Evolutionary conservation across 2,329 filamentous ascomycete species (phyloP).

Genomic region (Colletotrichum camelliae): DNA sequence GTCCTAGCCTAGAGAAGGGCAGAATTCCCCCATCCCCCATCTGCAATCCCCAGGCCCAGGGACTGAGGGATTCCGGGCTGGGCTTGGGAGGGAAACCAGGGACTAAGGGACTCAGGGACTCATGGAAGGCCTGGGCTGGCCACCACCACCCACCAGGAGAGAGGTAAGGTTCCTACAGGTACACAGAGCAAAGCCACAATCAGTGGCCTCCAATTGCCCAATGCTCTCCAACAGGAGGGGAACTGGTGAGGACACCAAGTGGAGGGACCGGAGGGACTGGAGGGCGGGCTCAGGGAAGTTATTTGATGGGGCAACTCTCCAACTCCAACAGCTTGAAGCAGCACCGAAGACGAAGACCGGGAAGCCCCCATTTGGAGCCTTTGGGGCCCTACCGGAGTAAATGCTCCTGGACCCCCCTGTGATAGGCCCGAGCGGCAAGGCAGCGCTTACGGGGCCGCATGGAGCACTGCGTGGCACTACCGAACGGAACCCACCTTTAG

Average conservation of each 20-base stretch:
- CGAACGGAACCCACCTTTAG: not conserved
- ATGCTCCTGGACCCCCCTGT: slow-evolving; percentile 12
- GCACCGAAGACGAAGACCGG: not conserved
- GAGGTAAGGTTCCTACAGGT: not conserved
- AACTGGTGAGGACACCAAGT: not conserved
- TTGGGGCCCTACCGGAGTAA: slow-evolving; percentile 19
- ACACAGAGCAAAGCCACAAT: slow-evolving; percentile 8
- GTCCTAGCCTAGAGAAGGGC: not conserved
- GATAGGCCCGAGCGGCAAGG: slow-evolving; percentile 19
- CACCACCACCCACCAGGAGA: not conserved
- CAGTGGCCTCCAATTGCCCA: not conserved
- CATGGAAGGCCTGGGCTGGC: not conserved
- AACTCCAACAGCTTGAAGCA: not conserved
- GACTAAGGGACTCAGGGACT: not conserved
- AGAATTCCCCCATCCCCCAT: not conserved
- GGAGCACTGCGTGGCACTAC: slow-evolving; percentile 11
- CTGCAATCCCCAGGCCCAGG: not conserved
- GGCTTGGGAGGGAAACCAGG: not conserved
- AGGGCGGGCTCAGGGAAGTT: not conserved
- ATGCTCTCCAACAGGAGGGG: not conserved
- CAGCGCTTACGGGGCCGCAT: slow-evolving; percentile 18
- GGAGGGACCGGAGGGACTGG: not conserved
- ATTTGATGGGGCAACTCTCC: not conserved
- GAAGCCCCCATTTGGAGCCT: not conserved
- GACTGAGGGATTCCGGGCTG: not conserved